Conservation (phyloP, 768 basidiomycete genomes). For the Kwoniella pini region DNA sequence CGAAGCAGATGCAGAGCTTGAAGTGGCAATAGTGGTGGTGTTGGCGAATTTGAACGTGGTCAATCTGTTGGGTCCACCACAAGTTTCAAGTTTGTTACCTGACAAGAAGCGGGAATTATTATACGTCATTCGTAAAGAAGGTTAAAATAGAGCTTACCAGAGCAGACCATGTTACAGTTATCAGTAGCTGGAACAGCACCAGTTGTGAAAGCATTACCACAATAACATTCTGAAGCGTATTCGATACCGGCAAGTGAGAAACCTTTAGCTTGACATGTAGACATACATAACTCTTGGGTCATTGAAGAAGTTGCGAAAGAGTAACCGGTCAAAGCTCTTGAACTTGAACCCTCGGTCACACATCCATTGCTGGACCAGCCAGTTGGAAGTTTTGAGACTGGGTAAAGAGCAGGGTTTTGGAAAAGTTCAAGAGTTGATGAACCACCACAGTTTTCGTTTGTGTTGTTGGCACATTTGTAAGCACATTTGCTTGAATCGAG, state of each 20-base stretch:
- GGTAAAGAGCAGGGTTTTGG: conserved; percentile 45
- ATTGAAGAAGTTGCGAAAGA: conserved; percentile 55
- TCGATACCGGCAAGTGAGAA: conserved; percentile 72
- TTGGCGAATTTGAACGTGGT: conserved; percentile 32
- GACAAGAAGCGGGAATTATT: not conserved
- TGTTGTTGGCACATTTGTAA: conserved; percentile 42
- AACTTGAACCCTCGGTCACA: conserved; percentile 32
- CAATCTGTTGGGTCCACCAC: conserved; percentile 41
- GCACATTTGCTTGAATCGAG: conserved; percentile 40
- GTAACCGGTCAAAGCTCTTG: conserved; percentile 42
- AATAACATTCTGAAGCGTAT: conserved; percentile 59
- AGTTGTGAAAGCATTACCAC: conserved; percentile 68
- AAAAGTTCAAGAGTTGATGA: conserved; percentile 38
- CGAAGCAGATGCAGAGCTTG: conserved; percentile 8
- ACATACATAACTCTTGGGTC: conserved; percentile 69
- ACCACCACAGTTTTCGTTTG: conserved; percentile 54
- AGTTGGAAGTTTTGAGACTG: conserved; percentile 28
- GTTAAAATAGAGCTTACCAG: conserved; percentile 59
- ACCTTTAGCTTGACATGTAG: conserved; percentile 61
- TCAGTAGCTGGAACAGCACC: conserved; percentile 60
- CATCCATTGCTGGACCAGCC: conserved; percentile 47
- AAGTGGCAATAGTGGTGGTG: conserved; percentile 8
- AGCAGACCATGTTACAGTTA: conserved; percentile 73
- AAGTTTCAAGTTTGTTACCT: conserved; percentile 26
- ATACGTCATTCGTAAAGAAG: not conserved